Evolutionary conservation across 2,329 filamentous ascomycete species (phyloP), one percentile per base, ranked within the genome.

Genomic region (Apiospora koreana): DNA sequence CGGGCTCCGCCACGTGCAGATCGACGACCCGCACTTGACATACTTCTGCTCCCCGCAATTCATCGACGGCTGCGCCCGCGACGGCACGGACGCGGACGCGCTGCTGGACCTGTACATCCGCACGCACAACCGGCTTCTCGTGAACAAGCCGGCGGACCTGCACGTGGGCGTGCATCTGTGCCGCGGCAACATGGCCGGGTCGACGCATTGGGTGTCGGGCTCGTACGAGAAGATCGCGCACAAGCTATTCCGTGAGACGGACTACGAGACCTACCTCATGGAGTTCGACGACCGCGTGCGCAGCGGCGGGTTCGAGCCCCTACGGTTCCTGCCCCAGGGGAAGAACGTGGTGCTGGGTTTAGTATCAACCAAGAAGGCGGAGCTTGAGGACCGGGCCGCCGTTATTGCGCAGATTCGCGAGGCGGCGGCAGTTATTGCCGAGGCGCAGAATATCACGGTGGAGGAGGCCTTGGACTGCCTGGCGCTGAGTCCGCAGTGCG

Each of bases 91-190:
- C 65, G 68, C 74, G 1, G 85, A 87, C 71, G 85, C 50, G 70
- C 73, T 89, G 73, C 84, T 91, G 62, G 86, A 89, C 74, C 84
- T 87, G 42, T 92, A 92, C 78, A 86, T 90, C 74, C 83, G 85
- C 73, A 86, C 89, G 73, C 90, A 91, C 81, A 91, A 91, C 76
- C 85, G 86, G 75, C 86, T 86, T 74, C 83, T 90, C 73, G 80
- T 81, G 46, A 83, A 82, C 74, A 83, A 86, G 21, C 87, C 88
- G 0, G 76, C 79, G 3, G 89, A 89, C 73, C 83, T 91, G 81
- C 88, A 90, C 73, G 79, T 89, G 21, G 89, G 89, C n/a, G 86
- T 91, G 42, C 89, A 91, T 77, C 80, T 91, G 58, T 91, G 89
- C 81, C 82, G 79, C 14, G 79, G 79, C 18, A 77, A 87, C 76